Percentiles rank a stretch among this genome's conserved stretches.
Conservation (phyloP, 1,284 basidiomycete species). For the Microbotryum scabiosae region DNA sequence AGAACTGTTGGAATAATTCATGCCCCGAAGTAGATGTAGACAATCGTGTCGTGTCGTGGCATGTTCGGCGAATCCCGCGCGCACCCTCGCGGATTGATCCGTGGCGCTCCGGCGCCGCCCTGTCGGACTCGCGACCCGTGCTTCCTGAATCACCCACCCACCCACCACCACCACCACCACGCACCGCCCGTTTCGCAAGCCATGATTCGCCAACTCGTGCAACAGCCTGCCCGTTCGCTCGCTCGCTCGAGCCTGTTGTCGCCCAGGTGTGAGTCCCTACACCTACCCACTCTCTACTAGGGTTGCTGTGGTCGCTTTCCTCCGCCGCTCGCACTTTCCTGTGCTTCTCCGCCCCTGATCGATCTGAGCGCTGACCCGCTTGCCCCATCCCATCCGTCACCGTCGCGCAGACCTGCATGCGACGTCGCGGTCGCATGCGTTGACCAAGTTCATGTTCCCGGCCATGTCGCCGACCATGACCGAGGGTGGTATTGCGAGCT, state of each 20-base stretch:
- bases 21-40: no score
- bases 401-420: conserved; percentile 60
- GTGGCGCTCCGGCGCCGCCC: no score
- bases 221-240: conserved; percentile 18
- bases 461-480: conserved; percentile 99
- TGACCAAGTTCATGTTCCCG: conserved; percentile 90
- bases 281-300: neutral
- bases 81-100: no score
- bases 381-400: neutral
- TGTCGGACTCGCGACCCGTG: no score
- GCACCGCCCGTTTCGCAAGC: no score
- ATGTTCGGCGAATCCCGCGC: no score
- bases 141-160: no score
- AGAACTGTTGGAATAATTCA: no score
- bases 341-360: neutral
- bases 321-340: neutral
- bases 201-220: conserved; percentile 17
- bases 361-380: neutral
- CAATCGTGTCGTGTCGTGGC: no score
- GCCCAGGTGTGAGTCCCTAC: conserved; percentile 7
- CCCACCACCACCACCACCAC: no score
- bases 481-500: conserved; percentile 92
- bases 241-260: conserved; percentile 6
- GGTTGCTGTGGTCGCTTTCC: no score
- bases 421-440: conserved; percentile 65